Base-by-base conservation (phyloP, 371 early-diverging fungal genomes). In the Nematocida parisii region DNA sequence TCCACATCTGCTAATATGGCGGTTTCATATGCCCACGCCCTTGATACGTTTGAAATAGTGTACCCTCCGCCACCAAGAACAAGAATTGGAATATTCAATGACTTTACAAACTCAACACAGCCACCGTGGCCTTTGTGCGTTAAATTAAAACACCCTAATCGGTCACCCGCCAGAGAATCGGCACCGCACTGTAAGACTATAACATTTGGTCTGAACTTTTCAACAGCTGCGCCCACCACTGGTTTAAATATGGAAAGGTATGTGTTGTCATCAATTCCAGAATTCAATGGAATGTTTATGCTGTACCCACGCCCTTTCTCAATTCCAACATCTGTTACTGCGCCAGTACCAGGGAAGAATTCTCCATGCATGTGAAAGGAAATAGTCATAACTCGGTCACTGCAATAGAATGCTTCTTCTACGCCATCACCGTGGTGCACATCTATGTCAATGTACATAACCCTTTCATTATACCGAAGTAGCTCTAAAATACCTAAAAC, bases 11-110 rank as follows among this genome's bases (percentile, higher is more conserved):
- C 90, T 0, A 94, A 89, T 1, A 95, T 87, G 11, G 93, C 91
- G 4, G 99, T 99, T 84, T 99, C 99, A 84, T 94, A 96, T 4
- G 95, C 92, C 96, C 95, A 95, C 84, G 91, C 91, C 72, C 93
- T 88, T 15, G 92, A 90, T 39, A 95, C 95, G 87, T 95, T 95
- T 45, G 91, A 89, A 57, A 93, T 91, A 11, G 93, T 94, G 84
- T 95, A 95, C 5, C 95, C 95, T 50, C 95, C 95, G 3, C 95
- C 95, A 46, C 95, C 95, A 0, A 94, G 89, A 2, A 94, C 90
- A 56, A 95, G 73, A 68, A 93, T 61, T 0, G 94, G 94, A 61
- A 94, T 88, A 77, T 91, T 89, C 68, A 91, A 93, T 58, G 87
- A 89, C 82, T 92, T 92, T 71, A 94, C 89, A 83, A 91, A 91